Base-by-base conservation (phyloP, 2,329 filamentous ascomycete species). In the Ascochyta lentis region DNA sequence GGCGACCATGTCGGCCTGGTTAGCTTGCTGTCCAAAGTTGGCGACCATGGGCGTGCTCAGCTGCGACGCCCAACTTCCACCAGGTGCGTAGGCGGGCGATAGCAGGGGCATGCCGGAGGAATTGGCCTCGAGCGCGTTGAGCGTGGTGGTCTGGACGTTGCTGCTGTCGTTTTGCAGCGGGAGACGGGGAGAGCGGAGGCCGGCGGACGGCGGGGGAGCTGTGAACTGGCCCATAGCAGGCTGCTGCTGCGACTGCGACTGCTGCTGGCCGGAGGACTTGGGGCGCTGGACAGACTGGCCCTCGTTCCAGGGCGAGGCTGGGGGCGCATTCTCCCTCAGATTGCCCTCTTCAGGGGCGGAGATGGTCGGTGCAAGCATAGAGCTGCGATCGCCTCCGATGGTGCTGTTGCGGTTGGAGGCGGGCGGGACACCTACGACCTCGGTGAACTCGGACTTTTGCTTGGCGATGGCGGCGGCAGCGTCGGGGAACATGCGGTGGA, bases 401-500 rank as follows among this genome's bases (percentile, higher is more conserved):
- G 88, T 83, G 76, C 94, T 98, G 79, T 97, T 98, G 56, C 95
- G 88, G 81, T 96, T 96, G 22, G 95, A 97, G 0, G 91, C 86
- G 3, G 93, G 92, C 22, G 89, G 88, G 62, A 93, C 92, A 56
- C 94, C 95, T 4, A 93, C 96, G 74, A 96, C 91, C 76, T 97
- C 93, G 16, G 93, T 96, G 73, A 96, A 98, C 75, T 97, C 96
- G 55, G 93, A 94, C 81, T 97, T 97, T 77, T 99, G 94, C 58
- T 95, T 96, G 24, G 94, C 94, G 75, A 99, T 98, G n/a, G 95
- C 95, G 38, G 94, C 94, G 13, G 95, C 95, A 40, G 95, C 95
- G 80, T 99, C 95, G 6, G 95, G 95, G 76, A 99, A 99, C 95
- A 99, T 98, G 69, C 92, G 92, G 77, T 96, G 96, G 78, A 99